Evolutionary conservation across 208 protist genomes (phyloP), one percentile per base, ranked within the genome.

Genomic region (Spongospora subterranea): DNA sequence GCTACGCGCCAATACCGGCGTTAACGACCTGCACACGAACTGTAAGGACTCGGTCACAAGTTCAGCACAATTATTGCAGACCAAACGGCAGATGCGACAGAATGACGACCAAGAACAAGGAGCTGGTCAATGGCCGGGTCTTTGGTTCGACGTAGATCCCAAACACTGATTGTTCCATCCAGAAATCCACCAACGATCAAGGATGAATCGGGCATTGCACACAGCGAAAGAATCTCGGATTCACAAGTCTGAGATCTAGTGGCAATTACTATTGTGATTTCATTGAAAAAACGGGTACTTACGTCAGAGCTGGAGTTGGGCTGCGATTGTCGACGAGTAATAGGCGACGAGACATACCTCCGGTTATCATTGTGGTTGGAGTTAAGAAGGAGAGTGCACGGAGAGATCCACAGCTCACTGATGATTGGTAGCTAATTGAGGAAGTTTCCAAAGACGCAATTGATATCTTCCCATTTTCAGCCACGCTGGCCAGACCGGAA

Each of bases 11-110:
- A n/a, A n/a, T 39, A 82, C 17, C 17, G 17, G 6, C n/a, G 71
- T 39, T 60, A 43, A n/a, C 71, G 35, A 82, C 40, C 71, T 43
- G 6, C 17, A 35, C 17, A 35, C 20, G 35, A 82, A 6, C 17
- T 40, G 71, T 45, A 39, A 43, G 35, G 6, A 43, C 40, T 20
- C 71, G 6, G 35, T 6, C 35, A 82, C n/a, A 20, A 43, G 6
- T 6, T 35, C 71, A n/a, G 71, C 35, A 82, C 17, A 6, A 35
- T 82, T 20, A 43, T 35, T 20, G 35, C 35, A 35, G 6, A 82
- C 71, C 71, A 82, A 43, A 82, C n/a, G 11, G 71, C 17, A 35
- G 71, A 82, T 6, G 71, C 71, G 35, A 82, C n/a, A 6, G 71
- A 6, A 82, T 82, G 71, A 45, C 71, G 71, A 43, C 71, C 71